Percentiles rank a stretch among this genome's conserved stretches.
These are phyloP conservation scores for Tricholoma flavovirens DNA, from an alignment of 768 basidiomycete genomes.

Conservation along the genomic window DNA sequence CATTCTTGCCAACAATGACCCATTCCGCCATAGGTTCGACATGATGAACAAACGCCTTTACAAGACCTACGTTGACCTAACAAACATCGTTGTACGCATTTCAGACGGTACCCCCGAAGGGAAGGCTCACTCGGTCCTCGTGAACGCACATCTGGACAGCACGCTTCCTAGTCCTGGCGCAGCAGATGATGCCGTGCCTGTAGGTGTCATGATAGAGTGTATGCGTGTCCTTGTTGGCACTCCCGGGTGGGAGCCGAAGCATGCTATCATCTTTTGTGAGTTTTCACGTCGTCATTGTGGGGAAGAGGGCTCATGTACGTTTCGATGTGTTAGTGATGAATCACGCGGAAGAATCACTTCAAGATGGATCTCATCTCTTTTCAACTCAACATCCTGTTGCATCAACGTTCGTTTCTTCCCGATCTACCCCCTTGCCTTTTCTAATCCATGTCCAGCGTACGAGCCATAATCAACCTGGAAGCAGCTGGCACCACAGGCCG, in stretches of 20 bases:
- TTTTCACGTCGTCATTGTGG: constrained; percentile 6
- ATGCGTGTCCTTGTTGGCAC: constrained; percentile 71
- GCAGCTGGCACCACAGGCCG: constrained; percentile 86
- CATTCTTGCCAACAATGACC: neutral
- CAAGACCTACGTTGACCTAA: constrained; percentile 83
- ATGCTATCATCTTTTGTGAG: constrained; percentile 81
- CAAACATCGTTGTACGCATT: constrained; percentile 84
- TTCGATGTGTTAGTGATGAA: constrained; percentile 70
- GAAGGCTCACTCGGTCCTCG: constrained; percentile 78
- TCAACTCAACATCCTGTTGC: constrained; percentile 82
- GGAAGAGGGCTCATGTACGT: neutral
- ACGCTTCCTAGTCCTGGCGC: constrained; percentile 88
- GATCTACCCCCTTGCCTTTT: neutral
- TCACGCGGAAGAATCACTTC: constrained; percentile 89
- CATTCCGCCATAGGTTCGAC: constrained; percentile 58
- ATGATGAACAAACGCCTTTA: constrained; percentile 84
- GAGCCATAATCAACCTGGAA: constrained; percentile 72
- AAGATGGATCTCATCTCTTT: constrained; percentile 92
- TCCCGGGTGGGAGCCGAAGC: constrained; percentile 63
- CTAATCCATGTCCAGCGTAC: constrained; percentile 46
- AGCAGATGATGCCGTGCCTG: constrained; percentile 81
- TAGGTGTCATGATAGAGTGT: constrained; percentile 89
- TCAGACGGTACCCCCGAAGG: constrained; percentile 67
- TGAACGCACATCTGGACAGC: constrained; percentile 88
- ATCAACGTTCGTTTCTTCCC: constrained; percentile 47